phyloP scores from a whole-genome alignment of 148 eudicot genomes.

The Fallopia convolvulus region DNA sequence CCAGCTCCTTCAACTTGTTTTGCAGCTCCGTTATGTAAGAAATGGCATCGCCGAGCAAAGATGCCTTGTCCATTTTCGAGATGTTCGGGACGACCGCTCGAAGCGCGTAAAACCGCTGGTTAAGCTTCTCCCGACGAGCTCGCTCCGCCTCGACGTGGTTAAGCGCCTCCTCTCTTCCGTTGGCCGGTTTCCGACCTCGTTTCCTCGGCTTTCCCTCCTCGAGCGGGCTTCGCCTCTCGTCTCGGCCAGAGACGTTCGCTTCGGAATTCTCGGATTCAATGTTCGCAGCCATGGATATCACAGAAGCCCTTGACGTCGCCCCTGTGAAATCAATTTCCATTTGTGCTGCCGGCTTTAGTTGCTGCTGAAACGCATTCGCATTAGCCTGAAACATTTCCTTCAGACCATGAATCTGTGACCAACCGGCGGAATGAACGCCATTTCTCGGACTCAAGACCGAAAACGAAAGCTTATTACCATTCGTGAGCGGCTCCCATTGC shows the following conservation, averaged over 20 bases:
- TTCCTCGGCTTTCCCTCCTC: slow-evolving; percentile 59
- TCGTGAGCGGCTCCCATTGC: slow-evolving; percentile 25
- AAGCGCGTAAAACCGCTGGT: slow-evolving; percentile 40
- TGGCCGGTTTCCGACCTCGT: slow-evolving; percentile 59
- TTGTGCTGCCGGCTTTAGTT: slow-evolving; percentile 36
- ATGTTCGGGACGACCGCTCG: slow-evolving; percentile 54
- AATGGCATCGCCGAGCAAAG: slow-evolving; percentile 50
- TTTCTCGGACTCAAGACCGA: slow-evolving; percentile 29
- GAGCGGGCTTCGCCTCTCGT: slow-evolving; percentile 24
- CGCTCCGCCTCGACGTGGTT: slow-evolving; percentile 58
- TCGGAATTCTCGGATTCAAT: slow-evolving; percentile 68
- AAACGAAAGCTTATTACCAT: slow-evolving; percentile 36
- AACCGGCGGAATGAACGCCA: slow-evolving; percentile 30
- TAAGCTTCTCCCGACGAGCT: slow-evolving; percentile 47
- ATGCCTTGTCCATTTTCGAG: slow-evolving; percentile 61
- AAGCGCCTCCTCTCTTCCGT: slow-evolving; percentile 60
- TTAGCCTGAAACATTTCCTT: slow-evolving; percentile 33
- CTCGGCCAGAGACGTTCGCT: slow-evolving; percentile 12
- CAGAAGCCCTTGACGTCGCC: slow-evolving; percentile 41
- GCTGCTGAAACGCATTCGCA: slow-evolving; percentile 33
- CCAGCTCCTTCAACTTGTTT: slow-evolving; percentile 48
- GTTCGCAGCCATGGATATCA: slow-evolving; percentile 25
- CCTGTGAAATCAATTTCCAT: slow-evolving; percentile 77
- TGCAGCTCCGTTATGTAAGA: slow-evolving; percentile 50
- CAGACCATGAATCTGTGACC: slow-evolving; percentile 35